A percentile compares a stretch with the other conserved stretches of the same genome.
Conservation (phyloP, 768 basidiomycete species). For the Trichaptum fuscoviolaceum region DNA sequence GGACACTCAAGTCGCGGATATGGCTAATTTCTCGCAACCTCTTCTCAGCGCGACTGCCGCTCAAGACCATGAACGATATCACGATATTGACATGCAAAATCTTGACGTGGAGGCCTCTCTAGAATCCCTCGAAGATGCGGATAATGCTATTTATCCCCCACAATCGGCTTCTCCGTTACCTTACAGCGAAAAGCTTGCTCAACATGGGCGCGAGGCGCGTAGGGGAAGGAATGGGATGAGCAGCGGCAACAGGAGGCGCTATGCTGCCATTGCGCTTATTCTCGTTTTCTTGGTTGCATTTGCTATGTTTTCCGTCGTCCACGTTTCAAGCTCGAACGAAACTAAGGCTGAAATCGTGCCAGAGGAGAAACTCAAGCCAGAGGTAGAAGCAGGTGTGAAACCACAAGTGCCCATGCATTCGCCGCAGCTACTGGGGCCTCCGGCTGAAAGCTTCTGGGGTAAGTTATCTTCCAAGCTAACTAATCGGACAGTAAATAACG, state of each 20-base stretch:
- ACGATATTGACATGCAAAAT: not conserved
- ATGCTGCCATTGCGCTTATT: not conserved
- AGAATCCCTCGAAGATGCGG: not conserved
- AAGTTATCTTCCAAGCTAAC: not conserved
- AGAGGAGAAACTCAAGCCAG: too few relatives aligned
- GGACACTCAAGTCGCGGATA: not conserved
- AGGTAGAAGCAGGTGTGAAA: not conserved
- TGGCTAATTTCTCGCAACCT: not conserved
- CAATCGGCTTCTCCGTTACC: not conserved
- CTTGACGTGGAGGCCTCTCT: not conserved
- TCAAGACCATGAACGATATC: not conserved
- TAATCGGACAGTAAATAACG: not conserved
- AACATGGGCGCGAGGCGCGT: not conserved
- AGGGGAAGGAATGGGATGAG: not conserved
- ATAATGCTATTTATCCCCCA: not conserved
- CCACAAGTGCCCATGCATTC: not conserved
- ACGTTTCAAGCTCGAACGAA: not conserved
- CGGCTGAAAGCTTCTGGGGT: slow-evolving; percentile 57
- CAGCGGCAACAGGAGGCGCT: not conserved
- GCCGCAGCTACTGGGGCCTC: slow-evolving; percentile 35
- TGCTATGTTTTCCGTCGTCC: not conserved
- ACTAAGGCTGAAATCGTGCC: not conserved
- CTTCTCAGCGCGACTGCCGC: not conserved
- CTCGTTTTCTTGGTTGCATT: not conserved
- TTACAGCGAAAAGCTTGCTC: not conserved